Evolutionary conservation across 148 eudicot genomes (phyloP).

Genomic region (Mesembryanthemum crystallinum): DNA sequence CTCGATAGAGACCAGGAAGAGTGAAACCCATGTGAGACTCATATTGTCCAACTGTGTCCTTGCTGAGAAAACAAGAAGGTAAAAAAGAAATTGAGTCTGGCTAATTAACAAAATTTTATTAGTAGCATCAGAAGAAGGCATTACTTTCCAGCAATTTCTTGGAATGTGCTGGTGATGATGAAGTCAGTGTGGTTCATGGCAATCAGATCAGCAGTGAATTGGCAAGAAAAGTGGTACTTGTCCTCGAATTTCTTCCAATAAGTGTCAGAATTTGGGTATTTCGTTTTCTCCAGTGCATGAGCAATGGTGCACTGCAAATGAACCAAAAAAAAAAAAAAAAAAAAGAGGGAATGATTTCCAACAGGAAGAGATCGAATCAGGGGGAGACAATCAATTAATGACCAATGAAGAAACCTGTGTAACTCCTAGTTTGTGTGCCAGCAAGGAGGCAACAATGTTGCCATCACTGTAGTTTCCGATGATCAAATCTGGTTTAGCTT

Average conservation of each 20-base stretch:
- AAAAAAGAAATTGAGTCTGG: not conserved
- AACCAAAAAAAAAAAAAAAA: not conserved
- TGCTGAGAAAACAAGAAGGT: not conserved
- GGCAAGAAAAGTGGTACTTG: constrained; percentile 40
- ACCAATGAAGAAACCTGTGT: constrained; percentile 40
- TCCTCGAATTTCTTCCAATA: constrained; percentile 33
- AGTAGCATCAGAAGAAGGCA: not conserved
- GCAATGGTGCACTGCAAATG: constrained; percentile 33
- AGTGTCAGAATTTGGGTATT: constrained; percentile 35
- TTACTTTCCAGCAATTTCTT: constrained; percentile 42
- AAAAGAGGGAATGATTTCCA: not conserved
- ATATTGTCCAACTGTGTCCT: constrained; percentile 38
- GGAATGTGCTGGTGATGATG: constrained; percentile 41
- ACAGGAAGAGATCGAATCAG: not conserved
- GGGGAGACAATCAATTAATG: not conserved
- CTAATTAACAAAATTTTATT: not conserved
- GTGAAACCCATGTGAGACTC: constrained; percentile 37
- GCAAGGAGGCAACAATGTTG: constrained; percentile 64
- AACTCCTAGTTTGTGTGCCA: constrained; percentile 62
- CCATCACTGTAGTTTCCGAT: constrained; percentile 86
- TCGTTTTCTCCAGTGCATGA: constrained; percentile 42
- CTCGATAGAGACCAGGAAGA: constrained; percentile 35
- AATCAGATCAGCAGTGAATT: constrained; percentile 39
- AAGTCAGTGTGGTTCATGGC: constrained; percentile 40
- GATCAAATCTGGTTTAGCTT: constrained; percentile 58